Evolutionary conservation across 352 stramenopile species (phyloP), one percentile per base, ranked within the genome.

Genomic region (Saprolegnia parasitica): DNA sequence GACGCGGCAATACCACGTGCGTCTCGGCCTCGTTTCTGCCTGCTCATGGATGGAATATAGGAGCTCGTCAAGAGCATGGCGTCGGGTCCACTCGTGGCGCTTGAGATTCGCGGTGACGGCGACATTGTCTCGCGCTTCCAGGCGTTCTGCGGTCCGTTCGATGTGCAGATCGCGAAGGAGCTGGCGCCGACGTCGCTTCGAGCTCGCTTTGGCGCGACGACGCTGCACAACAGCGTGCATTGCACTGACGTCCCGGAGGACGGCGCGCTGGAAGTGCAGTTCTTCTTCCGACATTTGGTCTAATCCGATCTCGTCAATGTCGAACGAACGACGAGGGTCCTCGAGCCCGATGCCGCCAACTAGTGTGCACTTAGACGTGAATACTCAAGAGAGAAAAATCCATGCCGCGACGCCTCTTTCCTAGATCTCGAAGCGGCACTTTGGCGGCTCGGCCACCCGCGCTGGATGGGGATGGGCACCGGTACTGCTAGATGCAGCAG

Each of bases 171-270:
- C 49, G 95, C 94, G 4, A 90, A 91, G 64, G 80, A 86, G 47
- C 70, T 98, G 46, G 81, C 84, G 32, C 88, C 93, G 0, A 68
- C 81, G 46, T 92, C 85, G 37, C 78, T 98, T 29, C 86, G 95
- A 35, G 94, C 85, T 21, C 84, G 76, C n/a, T 97, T 95, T 73
- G 95, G 92, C 23, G 81, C 81, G 20, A 86, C 86, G 68, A 86
- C 73, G 21, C 75, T 97, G 56, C 76, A 87, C 56, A 98, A 97
- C 74, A 93, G 83, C 20, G 79, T 98, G 20, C 92, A 98, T 72
- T 98, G 91, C 76, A 98, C 94, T 0, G 94, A 98, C 74, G 83
- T 95, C 49, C 75, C 80, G 4, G 91, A 97, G 65, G 93, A 98
- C 77, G 91, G 90, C 16, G 75, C 88, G 37, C 77, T 96, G 16